phyloP scores from a whole-genome alignment of 331 rosid species.

The Arachis monticola region DNA sequence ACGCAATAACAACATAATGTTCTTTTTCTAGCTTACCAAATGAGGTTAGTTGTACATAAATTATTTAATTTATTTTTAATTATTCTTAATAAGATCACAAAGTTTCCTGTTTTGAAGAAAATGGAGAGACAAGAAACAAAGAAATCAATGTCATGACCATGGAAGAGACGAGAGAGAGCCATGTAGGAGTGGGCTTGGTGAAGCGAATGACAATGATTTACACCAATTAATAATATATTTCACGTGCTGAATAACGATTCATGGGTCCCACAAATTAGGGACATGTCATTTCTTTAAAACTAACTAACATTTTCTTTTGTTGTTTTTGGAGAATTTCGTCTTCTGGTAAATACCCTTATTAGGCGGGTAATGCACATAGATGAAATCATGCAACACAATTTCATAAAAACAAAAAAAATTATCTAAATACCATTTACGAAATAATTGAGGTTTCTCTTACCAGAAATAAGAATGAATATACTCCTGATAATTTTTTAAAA shows the following conservation, averaged over 20 bases:
- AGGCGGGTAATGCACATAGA: neutral
- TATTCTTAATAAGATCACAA: neutral
- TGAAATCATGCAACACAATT: neutral
- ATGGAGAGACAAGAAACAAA: constrained; percentile 23
- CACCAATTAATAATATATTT: constrained; percentile 7
- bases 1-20: neutral
- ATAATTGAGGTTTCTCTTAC: no score
- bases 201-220: constrained; percentile 37
- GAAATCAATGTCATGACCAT: neutral
- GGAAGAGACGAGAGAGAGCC: constrained; percentile 18
- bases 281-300: neutral
- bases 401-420: no score
- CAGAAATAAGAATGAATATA: no score
- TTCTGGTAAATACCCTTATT: neutral
- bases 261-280: constrained; percentile 40
- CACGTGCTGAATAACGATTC: constrained; percentile 40
- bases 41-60: neutral
- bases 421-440: no score
- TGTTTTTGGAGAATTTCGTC: constrained; percentile 3
- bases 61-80: neutral
- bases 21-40: constrained; percentile 5
- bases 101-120: neutral
- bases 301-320: neutral
- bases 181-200: neutral
- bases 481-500: no score